A percentile compares a stretch with the other conserved stretches of the same genome.
Conservation (phyloP, 2,329 filamentous ascomycete genomes). For the Emericellopsis atlantica region DNA sequence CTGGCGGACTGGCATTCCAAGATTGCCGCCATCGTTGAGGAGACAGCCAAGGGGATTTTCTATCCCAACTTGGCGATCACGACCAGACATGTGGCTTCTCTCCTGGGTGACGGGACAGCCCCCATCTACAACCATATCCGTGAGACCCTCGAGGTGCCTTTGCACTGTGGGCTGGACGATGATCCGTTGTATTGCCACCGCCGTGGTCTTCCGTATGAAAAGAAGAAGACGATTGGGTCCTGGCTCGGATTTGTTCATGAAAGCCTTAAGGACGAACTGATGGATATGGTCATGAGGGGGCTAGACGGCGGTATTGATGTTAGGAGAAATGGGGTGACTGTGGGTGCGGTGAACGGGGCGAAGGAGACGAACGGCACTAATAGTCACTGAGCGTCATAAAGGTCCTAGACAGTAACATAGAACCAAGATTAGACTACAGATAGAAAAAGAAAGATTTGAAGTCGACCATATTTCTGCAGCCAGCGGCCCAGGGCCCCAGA, state of each 20-base stretch:
- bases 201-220: conserved; percentile 8
- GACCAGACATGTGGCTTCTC: conserved; percentile 10
- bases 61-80: conserved; percentile 11
- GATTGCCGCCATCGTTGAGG: conserved; percentile 9
- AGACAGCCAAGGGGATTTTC: conserved; percentile 10
- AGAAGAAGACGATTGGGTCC: conserved; percentile 18
- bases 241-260: conserved; percentile 18
- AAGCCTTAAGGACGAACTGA: conserved; percentile 11
- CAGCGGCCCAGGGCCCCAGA: too few species aligned
- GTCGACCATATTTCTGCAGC: too few species aligned
- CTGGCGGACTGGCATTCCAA: conserved; percentile 1
- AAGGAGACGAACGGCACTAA: background rate
- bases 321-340: background rate
- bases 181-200: conserved; percentile 13
- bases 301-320: conserved; percentile 7
- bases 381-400: too few species aligned
- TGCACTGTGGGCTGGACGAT: conserved; percentile 17
- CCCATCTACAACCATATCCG: conserved; percentile 17
- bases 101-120: conserved; percentile 15
- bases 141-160: conserved; percentile 11
- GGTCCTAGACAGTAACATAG: too few species aligned
- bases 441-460: too few species aligned
- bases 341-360: conserved; percentile 4
- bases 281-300: conserved; percentile 14
- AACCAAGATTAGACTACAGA: too few species aligned